Evolutionary conservation across 345 rosid genomes (phyloP), one percentile per base, ranked within the genome.

Genomic region (Moricandia moricandioides): DNA sequence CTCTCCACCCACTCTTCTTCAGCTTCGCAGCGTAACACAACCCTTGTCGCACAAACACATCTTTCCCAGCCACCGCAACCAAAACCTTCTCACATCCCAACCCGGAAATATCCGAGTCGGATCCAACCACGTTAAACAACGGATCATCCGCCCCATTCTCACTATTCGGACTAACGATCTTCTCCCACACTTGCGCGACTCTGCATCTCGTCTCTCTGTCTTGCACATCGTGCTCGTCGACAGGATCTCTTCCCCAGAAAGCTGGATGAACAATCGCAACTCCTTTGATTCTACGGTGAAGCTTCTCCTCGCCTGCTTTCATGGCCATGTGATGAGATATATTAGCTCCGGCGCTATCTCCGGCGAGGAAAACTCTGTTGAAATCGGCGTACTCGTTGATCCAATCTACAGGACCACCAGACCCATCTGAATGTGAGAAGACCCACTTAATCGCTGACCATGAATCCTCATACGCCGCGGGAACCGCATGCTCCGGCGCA

Each of bases 61-160:
- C 93, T 14, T 84, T 85, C 70, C 88, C 85, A 0, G 92, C 86
- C 67, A 83, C 85, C 8, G 84, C 85, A 1, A 90, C 88, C 54
- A 87, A 45, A 37, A 83, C 81, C 70, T 80, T 78, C 4, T 61
- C 70, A 17, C 92, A 81, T 57, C 84, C 83, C 40, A 88, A 65
- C 29, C 55, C 73, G 18, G 18, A 69, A 77, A 88, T 52, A 54
- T 67, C 84, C 65, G 71, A 89, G 79, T 34, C 85, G 89, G 65
- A 78, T 83, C 65, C 80, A 2, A 69, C 62, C 8, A 89, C 92
- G 60, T 90, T 85, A 29, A 86, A 21, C 69, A 73, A 71, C 51
- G 86, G 97, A 12, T 92, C 94, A 14, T 82, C 81, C 29, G 11
- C 10, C 1, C 81, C 77, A 8, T 65, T 24, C 0, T 45, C 67